Evolutionary conservation across 2,329 filamentous ascomycete species (phyloP).

Genomic region (Endoconidiophora polonica): DNA sequence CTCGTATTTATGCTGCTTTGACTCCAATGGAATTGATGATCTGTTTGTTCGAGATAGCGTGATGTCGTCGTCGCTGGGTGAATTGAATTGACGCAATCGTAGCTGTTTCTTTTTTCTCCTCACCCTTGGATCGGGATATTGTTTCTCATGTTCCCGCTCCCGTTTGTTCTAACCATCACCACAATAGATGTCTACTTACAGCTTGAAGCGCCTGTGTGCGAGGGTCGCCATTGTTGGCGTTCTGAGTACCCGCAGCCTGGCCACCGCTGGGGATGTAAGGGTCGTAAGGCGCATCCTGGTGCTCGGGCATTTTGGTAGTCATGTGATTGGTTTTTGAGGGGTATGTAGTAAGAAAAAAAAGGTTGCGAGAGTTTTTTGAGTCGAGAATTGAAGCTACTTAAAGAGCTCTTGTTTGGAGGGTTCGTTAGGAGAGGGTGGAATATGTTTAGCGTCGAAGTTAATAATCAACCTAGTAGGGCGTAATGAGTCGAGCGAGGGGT

Average conservation of each 20-base stretch:
- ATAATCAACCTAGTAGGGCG: too few relatives aligned
- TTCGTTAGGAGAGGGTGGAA: not conserved
- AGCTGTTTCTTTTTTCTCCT: not conserved
- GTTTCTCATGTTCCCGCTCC: not conserved
- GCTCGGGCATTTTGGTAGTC: slow-evolving; percentile 30
- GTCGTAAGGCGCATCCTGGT: slow-evolving; percentile 54
- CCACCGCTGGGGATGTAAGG: slow-evolving; percentile 59
- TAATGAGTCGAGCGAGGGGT: too few relatives aligned
- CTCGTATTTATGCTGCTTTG: too few relatives aligned
- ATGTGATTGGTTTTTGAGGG: not conserved
- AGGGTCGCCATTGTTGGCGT: slow-evolving; percentile 30
- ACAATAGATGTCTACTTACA: slow-evolving; percentile 37
- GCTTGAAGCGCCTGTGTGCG: slow-evolving; percentile 58
- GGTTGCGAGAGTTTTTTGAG: too few relatives aligned
- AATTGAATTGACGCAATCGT: too few relatives aligned
- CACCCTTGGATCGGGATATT: not conserved
- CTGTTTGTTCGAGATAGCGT: too few relatives aligned
- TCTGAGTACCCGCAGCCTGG: slow-evolving; percentile 23
- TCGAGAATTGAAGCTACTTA: too few relatives aligned
- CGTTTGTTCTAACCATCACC: not conserved
- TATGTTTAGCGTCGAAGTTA: too few relatives aligned
- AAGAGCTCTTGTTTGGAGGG: too few relatives aligned
- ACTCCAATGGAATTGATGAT: too few relatives aligned
- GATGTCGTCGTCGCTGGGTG: too few relatives aligned
- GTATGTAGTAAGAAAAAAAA: not conserved